Base-by-base conservation (phyloP, 2,329 filamentous ascomycete genomes). In the Aspergillus ibericus region DNA sequence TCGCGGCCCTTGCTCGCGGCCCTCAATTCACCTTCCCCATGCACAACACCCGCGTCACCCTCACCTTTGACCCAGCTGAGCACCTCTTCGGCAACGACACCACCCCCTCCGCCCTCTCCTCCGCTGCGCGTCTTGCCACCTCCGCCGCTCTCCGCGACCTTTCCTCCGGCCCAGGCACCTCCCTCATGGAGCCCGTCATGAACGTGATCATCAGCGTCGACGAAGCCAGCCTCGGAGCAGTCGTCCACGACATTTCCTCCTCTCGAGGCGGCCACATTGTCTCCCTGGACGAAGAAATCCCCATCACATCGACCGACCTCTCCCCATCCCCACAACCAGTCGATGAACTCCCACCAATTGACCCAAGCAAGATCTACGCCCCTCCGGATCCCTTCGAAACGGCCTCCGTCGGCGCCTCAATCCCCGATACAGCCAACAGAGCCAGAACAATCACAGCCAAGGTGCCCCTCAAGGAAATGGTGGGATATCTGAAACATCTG, bases 401-500 rank as follows among this genome's bases (percentile, higher is more conserved):
- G 4, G 55, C 66, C 1, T 70, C 63, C 15, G 49, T 69, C 12
- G 64, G 63, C 4, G 57, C 48, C 10, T 59, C 74, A 59, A 36
- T 66, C 60, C 71, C 65, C 59, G 66, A 48, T 66, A 73, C 67
- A 15, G 63, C 71, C 2, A 75, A 75, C 44, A 75, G 82, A 32
- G 84, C 86, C 58, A 75, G 83, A 56, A 82, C 88, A 51, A 91
- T 99, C 65, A 87, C 89, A 10, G 95, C 93, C 20, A 87, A 90
- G 68, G 93, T 98, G 27, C 95, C 95, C 32, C 81, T 98, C 68
- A 96, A 95, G 77, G 93, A 98, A 76, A 97, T 98, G 91, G 88
- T 98, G 35, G 91, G 93, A 42, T 99, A 98, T 75, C 81, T 98
- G 66, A 91, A 92, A 72, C 91, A 96, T 71, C 77, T 99, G 63